Conservation (phyloP, 257 asterid species). For the Agastache rugosa region DNA sequence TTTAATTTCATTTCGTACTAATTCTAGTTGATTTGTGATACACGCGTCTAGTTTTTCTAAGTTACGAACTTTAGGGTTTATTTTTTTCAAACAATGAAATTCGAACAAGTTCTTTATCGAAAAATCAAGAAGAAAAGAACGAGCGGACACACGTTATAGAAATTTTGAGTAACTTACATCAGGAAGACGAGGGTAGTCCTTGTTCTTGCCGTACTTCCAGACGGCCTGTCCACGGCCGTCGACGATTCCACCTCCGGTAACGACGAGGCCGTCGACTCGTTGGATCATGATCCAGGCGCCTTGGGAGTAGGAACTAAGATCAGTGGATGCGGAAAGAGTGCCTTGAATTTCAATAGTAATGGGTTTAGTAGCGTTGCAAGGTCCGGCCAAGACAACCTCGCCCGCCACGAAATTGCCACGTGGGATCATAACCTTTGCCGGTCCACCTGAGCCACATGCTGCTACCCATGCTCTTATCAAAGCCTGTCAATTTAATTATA, state of each 20-base stretch:
- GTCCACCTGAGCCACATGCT: constrained; percentile 54
- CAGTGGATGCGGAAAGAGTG: constrained; percentile 43
- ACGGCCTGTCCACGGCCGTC: constrained; percentile 56
- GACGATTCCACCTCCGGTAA: constrained; percentile 68
- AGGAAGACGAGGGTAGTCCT: constrained; percentile 41
- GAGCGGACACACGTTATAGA: no score
- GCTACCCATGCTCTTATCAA: constrained; percentile 55
- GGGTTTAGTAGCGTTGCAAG: constrained; percentile 52
- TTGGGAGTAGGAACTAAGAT: constrained; percentile 42
- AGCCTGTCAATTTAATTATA: constrained; percentile 11
- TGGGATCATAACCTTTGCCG: constrained; percentile 65
- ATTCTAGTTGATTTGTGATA: no score
- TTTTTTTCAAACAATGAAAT: no score
- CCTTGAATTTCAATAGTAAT: constrained; percentile 64
- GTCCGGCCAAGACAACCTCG: constrained; percentile 62
- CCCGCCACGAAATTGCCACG: constrained; percentile 48
- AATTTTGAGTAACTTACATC: constrained; percentile 39
- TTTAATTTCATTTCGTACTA: no score
- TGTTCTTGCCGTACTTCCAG: constrained; percentile 42
- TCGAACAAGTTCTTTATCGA: no score
- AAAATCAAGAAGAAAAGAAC: no score
- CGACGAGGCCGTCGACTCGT: constrained; percentile 43
- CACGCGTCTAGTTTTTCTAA: no score
- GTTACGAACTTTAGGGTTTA: no score
- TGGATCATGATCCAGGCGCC: constrained; percentile 53